Evolutionary conservation across 352 stramenopile genomes (phyloP).

Genomic region (Phytophthora europaea): DNA sequence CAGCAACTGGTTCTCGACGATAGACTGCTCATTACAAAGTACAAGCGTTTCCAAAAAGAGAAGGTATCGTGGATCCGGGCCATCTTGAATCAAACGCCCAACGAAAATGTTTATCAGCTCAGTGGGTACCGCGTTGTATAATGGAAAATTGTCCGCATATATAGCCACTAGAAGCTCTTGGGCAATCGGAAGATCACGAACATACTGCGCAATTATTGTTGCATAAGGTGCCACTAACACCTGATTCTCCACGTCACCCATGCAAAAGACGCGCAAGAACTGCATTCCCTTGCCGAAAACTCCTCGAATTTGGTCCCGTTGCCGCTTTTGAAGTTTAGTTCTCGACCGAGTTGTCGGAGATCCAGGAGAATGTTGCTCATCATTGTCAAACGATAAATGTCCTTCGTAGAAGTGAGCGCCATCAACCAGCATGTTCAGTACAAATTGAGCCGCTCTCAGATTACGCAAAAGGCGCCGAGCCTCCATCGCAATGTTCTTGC

Average conservation of each 20-base stretch:
- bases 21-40: slow-evolving; percentile 63
- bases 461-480: slow-evolving; percentile 69
- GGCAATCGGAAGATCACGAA: slow-evolving; percentile 62
- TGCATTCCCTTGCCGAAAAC: slow-evolving; percentile 69
- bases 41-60: slow-evolving; percentile 72
- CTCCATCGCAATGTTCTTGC: slow-evolving; percentile 47
- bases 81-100: slow-evolving; percentile 46
- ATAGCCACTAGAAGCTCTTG: slow-evolving; percentile 71
- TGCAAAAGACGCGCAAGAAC: slow-evolving; percentile 69
- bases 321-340: slow-evolving; percentile 52
- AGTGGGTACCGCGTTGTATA: slow-evolving; percentile 68
- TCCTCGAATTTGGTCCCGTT: slow-evolving; percentile 60
- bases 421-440: slow-evolving; percentile 74
- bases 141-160: slow-evolving; percentile 50
- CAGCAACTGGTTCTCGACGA: slow-evolving; percentile 74
- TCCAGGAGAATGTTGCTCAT: slow-evolving; percentile 31
- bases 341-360: slow-evolving; percentile 39
- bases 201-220: slow-evolving; percentile 62
- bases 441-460: slow-evolving; percentile 61
- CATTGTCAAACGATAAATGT: slow-evolving; percentile 37
- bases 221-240: slow-evolving; percentile 55
- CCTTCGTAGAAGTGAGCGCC: slow-evolving; percentile 79
- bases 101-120: slow-evolving; percentile 73
- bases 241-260: slow-evolving; percentile 59
- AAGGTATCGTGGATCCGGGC: slow-evolving; percentile 60